Evolutionary conservation across 2,329 filamentous ascomycete genomes (phyloP), one percentile per base, ranked within the genome.

Genomic region (Diatrype stigma): DNA sequence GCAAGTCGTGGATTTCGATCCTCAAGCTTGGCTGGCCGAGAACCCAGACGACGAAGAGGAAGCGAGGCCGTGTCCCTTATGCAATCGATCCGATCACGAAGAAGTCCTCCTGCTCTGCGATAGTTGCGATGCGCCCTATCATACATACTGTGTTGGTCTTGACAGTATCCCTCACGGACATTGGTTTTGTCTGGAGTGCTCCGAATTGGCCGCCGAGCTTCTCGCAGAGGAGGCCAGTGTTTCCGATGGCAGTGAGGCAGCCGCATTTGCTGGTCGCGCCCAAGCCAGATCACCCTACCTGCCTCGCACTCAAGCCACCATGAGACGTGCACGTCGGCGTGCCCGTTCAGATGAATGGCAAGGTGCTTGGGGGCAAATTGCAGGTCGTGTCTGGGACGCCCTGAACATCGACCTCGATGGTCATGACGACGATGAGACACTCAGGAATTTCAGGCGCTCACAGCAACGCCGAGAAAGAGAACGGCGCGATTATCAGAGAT

Each of bases 171-270:
- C 92, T 21, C 73, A 79, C 28, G 89, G 88, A 26, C 77, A 85
- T 57, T 99, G 93, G 92, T 96, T 93, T 68, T 99, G 94, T 73
- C 85, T 94, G 70, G 84, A 88, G 61, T 99, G 94, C 69, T 54
- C 60, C 8, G 58, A 63, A 3, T 50, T 56, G 7, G 63, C 60
- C 70, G 69, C 76, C 55, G 78, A 81, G 55, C 66, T 79, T 22
- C 73, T 80, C 8, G 69, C 67, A 19, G 65, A 64, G 4, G 71
- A 73, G 42, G 56, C 70, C 42, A 63, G 64, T 44, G 64, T 71
- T 17, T 57, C 58, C 2, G 65, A 68, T 21, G 42, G 48, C n/a
- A 19, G 22, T 28, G 37, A 32, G 17, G 26, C 46, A 16, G 42
- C 51, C 22, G 54, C 56, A 11, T 54, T 59, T 42, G 51, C 61